Percentiles rank a stretch among this genome's conserved stretches.
phyloP scores from a whole-genome alignment of 2,329 filamentous ascomycete species.

The Escovopsis sp. region DNA sequence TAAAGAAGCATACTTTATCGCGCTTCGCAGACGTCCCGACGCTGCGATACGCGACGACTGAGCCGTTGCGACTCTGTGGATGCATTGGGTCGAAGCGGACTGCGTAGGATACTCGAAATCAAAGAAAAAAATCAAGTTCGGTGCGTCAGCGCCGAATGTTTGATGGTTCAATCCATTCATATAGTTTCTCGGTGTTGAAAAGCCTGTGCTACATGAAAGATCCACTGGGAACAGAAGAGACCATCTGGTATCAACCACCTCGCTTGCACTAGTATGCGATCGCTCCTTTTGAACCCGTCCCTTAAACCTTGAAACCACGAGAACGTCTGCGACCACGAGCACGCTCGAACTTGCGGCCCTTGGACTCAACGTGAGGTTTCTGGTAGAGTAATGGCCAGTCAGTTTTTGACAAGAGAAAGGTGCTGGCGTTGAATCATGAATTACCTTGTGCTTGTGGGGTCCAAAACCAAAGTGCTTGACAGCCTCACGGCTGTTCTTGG shows the following conservation, averaged over 20 bases:
- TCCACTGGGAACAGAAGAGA: constrained; percentile 18
- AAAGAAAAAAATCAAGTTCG: neutral
- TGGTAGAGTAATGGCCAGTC: constrained; percentile 20
- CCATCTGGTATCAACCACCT: constrained; percentile 15
- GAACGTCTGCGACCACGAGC: constrained; percentile 98
- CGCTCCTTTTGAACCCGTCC: constrained; percentile 9
- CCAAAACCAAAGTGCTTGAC: constrained; percentile 99
- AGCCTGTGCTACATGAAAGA: constrained; percentile 32
- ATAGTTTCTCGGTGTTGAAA: constrained; percentile 25
- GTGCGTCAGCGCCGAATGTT: constrained; percentile 6
- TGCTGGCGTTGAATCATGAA: constrained; percentile 12
- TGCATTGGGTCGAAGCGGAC: neutral
- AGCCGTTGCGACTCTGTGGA: constrained; percentile 8
- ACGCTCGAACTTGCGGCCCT: constrained; percentile 99
- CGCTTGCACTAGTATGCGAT: constrained; percentile 8
- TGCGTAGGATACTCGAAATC: neutral
- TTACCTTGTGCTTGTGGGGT: constrained; percentile 92
- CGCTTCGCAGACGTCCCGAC: constrained; percentile 46
- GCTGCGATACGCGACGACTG: neutral
- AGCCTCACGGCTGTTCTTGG: constrained; percentile 96
- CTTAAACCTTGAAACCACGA: constrained; percentile 99
- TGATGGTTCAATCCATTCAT: constrained; percentile 16
- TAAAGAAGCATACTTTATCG: constrained; percentile 78
- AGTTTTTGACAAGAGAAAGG: neutral
- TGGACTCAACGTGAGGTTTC: constrained; percentile 96